phyloP scores from a whole-genome alignment of 2,329 filamentous ascomycete genomes.

The Neonectria punicea region DNA sequence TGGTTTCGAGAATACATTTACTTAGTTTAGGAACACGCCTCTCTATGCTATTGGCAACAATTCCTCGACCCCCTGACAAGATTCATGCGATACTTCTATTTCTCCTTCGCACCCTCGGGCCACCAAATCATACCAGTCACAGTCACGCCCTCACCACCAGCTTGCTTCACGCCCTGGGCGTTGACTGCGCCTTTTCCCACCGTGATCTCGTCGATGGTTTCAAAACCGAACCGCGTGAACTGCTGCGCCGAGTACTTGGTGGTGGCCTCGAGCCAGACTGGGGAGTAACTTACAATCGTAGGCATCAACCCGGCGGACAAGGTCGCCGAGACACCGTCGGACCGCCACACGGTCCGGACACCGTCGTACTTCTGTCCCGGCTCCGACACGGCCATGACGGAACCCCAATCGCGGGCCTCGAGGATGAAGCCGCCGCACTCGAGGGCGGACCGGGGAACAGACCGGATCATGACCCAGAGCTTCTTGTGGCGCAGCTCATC shows the following conservation, averaged over 20 bases:
- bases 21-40: too few species aligned
- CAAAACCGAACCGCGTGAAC: constrained; percentile 18
- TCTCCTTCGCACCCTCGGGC: constrained; percentile 5
- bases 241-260: constrained; percentile 23
- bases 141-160: constrained; percentile 19
- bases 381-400: constrained; percentile 25
- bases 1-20: too few species aligned
- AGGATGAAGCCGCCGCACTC: constrained; percentile 21
- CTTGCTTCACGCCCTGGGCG: constrained; percentile 15
- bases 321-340: constrained; percentile 19
- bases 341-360: constrained; percentile 2
- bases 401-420: constrained; percentile 19
- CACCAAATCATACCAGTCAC: constrained; percentile 29
- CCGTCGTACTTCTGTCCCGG: constrained; percentile 26
- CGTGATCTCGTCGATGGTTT: constrained; percentile 22
- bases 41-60: too few species aligned
- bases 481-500: constrained; percentile 12
- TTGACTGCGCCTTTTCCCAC: constrained; percentile 22
- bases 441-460: constrained; percentile 8
- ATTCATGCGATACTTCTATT: background rate
- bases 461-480: constrained; percentile 14
- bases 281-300: constrained; percentile 10
- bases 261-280: constrained; percentile 24
- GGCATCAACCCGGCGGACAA: constrained; percentile 16
- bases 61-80: too few species aligned